Percentiles rank a stretch among this genome's conserved stretches.
These are phyloP conservation scores for Fusarium neocosmosporiellum DNA, from an alignment of 2,329 filamentous ascomycete species.

Conservation along the genomic window DNA sequence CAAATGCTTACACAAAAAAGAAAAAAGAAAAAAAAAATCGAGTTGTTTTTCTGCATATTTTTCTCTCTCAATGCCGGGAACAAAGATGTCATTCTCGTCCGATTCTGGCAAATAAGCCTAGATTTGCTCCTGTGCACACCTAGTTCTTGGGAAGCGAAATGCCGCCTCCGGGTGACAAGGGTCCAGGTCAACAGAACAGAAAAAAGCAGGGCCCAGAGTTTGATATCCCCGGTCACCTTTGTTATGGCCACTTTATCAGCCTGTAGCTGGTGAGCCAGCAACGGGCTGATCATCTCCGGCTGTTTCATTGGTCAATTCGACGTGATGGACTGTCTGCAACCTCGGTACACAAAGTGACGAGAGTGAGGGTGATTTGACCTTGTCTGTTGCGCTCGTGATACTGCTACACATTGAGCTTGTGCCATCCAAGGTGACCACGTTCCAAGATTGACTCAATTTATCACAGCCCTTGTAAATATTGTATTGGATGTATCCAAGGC, in stretches of 20 bases:
- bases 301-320: conserved; percentile 35
- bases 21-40: neutral
- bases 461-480: neutral
- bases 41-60: neutral
- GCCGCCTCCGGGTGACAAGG: conserved; percentile 13
- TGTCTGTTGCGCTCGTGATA: neutral
- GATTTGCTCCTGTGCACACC: neutral
- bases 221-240: conserved; percentile 20
- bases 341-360: conserved; percentile 23
- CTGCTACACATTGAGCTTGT: neutral
- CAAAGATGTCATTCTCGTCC: conserved; percentile 21
- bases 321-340: conserved; percentile 21
- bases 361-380: conserved; percentile 17
- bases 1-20: neutral
- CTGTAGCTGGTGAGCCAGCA: conserved; percentile 12
- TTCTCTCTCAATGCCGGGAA: neutral
- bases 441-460: neutral
- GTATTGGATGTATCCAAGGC: neutral
- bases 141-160: conserved; percentile 11
- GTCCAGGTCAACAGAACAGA: neutral
- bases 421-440: neutral
- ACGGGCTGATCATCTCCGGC: conserved; percentile 30
- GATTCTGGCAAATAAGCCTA: conserved; percentile 8
- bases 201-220: neutral
- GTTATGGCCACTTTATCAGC: neutral